phyloP scores from a whole-genome alignment of 371 early-diverging fungal genomes.

The Parasitella parasitica region DNA sequence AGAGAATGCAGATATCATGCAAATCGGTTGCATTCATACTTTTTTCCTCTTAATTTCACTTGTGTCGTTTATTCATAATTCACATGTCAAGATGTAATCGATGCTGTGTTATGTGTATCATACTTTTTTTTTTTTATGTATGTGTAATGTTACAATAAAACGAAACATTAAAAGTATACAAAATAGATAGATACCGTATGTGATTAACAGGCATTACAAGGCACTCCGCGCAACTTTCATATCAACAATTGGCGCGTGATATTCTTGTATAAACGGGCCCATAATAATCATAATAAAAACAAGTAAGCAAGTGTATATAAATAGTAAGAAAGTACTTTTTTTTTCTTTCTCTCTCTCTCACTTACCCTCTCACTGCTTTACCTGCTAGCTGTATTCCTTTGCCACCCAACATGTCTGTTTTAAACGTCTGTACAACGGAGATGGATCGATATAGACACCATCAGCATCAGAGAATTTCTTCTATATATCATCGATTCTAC shows the following conservation, averaged over 20 bases:
- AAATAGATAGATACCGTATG: no score
- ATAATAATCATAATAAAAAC: constrained; percentile 1
- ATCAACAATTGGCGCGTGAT: constrained; percentile 17
- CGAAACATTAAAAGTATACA: not conserved
- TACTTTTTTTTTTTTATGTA: no score
- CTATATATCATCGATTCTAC: constrained; percentile 9
- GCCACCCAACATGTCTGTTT: constrained; percentile 4
- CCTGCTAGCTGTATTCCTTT: not conserved
- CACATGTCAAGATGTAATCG: not conserved
- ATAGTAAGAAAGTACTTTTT: not conserved
- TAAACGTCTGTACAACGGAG: constrained; percentile 15
- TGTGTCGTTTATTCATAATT: not conserved
- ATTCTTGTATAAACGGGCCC: not conserved
- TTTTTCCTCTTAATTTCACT: not conserved
- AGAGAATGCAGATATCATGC: constrained; percentile 1
- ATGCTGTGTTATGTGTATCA: not conserved
- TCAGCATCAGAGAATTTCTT: constrained; percentile 3
- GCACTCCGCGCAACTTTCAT: not conserved
- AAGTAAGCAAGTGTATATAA: not conserved
- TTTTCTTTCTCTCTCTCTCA: constrained; percentile 2
- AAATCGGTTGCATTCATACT: not conserved
- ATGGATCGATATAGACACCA: not conserved
- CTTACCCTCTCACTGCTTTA: not conserved
- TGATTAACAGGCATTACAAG: no score
- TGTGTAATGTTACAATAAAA: not conserved